Evolutionary conservation across 2,329 filamentous ascomycete species (phyloP).

Genomic region (Fusarium sp.): DNA sequence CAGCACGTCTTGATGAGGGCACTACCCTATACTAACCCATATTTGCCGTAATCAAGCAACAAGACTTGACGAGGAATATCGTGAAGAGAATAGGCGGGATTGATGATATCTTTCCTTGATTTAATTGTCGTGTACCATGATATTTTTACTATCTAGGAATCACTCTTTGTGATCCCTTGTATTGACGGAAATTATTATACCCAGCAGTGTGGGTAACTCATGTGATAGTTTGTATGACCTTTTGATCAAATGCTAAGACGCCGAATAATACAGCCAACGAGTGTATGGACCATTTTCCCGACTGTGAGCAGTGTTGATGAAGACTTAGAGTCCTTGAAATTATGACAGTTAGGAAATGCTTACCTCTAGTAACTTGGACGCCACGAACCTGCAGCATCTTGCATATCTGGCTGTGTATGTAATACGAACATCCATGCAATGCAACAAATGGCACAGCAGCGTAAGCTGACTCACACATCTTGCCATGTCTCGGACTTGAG

Average conservation of each 20-base stretch:
- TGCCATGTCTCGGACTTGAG: not conserved
- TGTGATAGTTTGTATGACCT: too few species aligned
- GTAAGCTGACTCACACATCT: constrained; percentile 1
- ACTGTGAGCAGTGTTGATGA: too few species aligned
- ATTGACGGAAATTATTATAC: too few species aligned
- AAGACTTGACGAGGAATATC: not conserved
- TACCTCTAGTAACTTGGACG: not conserved
- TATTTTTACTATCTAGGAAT: too few species aligned
- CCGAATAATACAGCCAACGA: not conserved
- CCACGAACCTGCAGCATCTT: not conserved
- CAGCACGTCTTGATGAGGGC: not conserved
- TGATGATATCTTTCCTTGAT: too few species aligned
- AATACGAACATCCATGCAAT: not conserved
- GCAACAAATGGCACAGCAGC: not conserved
- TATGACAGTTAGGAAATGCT: not conserved
- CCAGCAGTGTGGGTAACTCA: rapidly evolving
- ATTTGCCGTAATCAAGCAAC: not conserved
- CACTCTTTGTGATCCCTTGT: too few species aligned
- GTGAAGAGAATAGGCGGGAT: not conserved
- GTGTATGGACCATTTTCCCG: not conserved
- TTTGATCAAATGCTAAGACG: not conserved
- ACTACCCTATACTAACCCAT: not conserved
- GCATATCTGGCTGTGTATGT: not conserved
- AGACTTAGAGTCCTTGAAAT: not conserved
- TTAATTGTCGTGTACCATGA: rapidly evolving